Percentiles rank a stretch among this genome's conserved stretches.
Conservation (phyloP, 495 filamentous ascomycete genomes). For the Penicillium steckii region DNA sequence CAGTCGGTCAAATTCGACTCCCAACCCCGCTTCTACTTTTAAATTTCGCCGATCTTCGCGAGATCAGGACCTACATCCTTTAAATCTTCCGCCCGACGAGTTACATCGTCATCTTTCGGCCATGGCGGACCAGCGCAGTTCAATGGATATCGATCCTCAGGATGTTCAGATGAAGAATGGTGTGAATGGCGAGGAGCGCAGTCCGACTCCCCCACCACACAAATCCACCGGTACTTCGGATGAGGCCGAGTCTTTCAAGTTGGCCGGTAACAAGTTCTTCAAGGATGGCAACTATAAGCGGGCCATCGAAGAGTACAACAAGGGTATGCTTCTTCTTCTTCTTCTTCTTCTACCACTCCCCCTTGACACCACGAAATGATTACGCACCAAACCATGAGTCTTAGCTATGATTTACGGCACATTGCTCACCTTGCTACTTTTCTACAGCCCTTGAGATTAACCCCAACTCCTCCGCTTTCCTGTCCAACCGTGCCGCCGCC, state of each 20-base stretch:
- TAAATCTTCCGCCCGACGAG: conserved; percentile 86
- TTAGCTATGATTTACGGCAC: neutral
- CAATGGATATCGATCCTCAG: conserved; percentile 76
- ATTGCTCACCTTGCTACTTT: neutral
- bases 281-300: conserved; percentile 83
- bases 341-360: conserved; percentile 2
- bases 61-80: conserved; percentile 73
- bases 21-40: conserved; percentile 18
- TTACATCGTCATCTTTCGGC: conserved; percentile 67
- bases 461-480: conserved; percentile 74
- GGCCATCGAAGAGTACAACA: conserved; percentile 90
- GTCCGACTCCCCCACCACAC: conserved; percentile 81
- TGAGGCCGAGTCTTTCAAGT: conserved; percentile 87
- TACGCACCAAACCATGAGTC: neutral
- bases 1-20: conserved; percentile 35
- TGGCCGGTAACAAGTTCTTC: conserved; percentile 92
- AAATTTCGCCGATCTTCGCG: conserved; percentile 45
- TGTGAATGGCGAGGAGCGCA: conserved; percentile 53
- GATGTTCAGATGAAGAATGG: conserved; percentile 56
- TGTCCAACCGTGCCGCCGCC: conserved; percentile 92
- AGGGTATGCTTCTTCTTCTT: conserved; percentile 58
- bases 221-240: conserved; percentile 56
- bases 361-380: neutral
- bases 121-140: conserved; percentile 58
- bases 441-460: conserved; percentile 71